phyloP scores from a whole-genome alignment of 2,329 filamentous ascomycete genomes.

The Colletotrichum destructivum region DNA sequence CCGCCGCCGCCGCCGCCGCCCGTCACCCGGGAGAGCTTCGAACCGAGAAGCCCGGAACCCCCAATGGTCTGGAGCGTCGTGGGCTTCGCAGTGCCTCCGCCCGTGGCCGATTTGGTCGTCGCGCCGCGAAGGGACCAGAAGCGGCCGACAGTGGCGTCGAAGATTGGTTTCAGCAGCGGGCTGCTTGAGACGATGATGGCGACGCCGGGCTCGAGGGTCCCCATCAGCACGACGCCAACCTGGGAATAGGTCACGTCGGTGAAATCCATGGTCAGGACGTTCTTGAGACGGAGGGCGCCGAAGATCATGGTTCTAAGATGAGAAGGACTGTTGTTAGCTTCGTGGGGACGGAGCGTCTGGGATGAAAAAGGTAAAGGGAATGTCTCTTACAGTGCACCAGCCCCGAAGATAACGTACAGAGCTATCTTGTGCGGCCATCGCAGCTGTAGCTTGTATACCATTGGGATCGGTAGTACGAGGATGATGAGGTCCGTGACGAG shows the following conservation, averaged over 20 bases:
- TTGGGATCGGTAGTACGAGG: constrained; percentile 51
- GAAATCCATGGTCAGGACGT: constrained; percentile 44
- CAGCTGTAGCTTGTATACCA: constrained; percentile 49
- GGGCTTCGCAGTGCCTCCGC: neutral
- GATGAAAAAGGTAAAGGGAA: neutral
- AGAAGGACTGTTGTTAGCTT: neutral
- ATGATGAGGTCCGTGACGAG: constrained; percentile 51
- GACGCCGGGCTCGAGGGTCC: constrained; percentile 45
- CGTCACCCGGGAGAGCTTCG: neutral
- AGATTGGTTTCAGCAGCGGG: constrained; percentile 45
- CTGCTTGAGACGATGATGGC: constrained; percentile 46
- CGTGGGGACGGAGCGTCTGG: neutral
- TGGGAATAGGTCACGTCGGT: constrained; percentile 46
- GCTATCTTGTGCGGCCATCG: constrained; percentile 49
- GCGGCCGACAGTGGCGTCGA: constrained; percentile 44
- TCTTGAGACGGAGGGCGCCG: constrained; percentile 43
- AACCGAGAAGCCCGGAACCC: neutral
- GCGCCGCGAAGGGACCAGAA: constrained; percentile 34
- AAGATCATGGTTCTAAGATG: constrained; percentile 48
- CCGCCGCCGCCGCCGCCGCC: neutral
- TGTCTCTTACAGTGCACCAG: constrained; percentile 51
- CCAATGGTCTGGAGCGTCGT: constrained; percentile 7
- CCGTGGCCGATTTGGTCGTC: neutral
- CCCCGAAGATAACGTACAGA: constrained; percentile 49
- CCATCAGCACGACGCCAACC: constrained; percentile 28